A percentile compares a stretch with the other conserved stretches of the same genome.
Conservation (phyloP, 2,329 filamentous ascomycete genomes). For the Cyphellophora attinorum region DNA sequence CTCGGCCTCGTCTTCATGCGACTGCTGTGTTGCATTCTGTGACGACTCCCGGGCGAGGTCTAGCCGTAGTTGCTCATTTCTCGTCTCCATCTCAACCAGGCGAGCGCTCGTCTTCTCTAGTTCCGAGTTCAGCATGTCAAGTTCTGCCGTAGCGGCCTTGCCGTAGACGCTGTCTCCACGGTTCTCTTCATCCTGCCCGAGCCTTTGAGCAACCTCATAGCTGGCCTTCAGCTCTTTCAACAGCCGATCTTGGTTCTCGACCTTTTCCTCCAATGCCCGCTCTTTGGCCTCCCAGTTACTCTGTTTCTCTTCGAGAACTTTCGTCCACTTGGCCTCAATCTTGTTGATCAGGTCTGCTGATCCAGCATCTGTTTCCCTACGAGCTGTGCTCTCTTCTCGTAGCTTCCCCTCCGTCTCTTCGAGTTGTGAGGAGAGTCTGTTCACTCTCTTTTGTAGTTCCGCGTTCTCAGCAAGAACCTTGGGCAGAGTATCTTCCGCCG, state of each 20-base stretch:
- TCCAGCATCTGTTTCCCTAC: conserved; percentile 66
- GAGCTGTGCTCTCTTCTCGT: conserved; percentile 64
- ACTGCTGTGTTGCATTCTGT: conserved; percentile 50
- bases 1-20: conserved; percentile 73
- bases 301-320: conserved; percentile 83
- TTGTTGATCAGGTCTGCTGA: conserved; percentile 77
- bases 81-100: conserved; percentile 80
- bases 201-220: conserved; percentile 88
- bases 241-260: conserved; percentile 85
- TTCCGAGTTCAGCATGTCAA: conserved; percentile 88
- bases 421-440: conserved; percentile 65
- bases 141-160: conserved; percentile 73
- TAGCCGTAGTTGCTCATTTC: conserved; percentile 85
- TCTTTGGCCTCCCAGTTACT: conserved; percentile 97
- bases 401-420: conserved; percentile 73
- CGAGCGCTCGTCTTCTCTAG: conserved; percentile 80
- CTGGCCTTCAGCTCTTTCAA: conserved; percentile 92
- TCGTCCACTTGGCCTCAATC: conserved; percentile 80
- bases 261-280: conserved; percentile 79
- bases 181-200: conserved; percentile 61
- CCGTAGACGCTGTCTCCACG: conserved; percentile 49
- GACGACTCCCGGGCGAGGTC: conserved; percentile 86
- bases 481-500: conserved; percentile 85
- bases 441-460: conserved; percentile 70
- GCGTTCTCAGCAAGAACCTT: conserved; percentile 83